These are phyloP conservation scores for Ophiostoma angusticollis DNA, from an alignment of 2,329 filamentous ascomycete species.

Conservation along the genomic window DNA sequence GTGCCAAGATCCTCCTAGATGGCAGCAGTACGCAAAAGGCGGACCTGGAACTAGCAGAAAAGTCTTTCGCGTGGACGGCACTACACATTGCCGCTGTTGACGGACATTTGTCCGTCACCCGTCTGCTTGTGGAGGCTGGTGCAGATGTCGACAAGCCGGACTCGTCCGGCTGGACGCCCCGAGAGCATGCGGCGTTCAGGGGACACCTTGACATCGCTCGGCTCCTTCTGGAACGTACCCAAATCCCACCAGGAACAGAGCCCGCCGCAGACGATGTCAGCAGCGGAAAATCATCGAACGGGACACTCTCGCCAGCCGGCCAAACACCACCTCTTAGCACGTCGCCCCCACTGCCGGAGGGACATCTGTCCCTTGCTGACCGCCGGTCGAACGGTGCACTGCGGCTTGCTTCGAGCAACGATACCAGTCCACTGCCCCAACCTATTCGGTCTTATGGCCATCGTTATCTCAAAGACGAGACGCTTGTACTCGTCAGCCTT, in stretches of 20 bases:
- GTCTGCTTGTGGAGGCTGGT: conserved; percentile 65
- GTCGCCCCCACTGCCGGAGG: conserved; percentile 35
- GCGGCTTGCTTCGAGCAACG: conserved; percentile 29
- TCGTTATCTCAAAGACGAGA: conserved; percentile 79
- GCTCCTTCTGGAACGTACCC: conserved; percentile 46
- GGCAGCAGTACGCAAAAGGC: conserved; percentile 56
- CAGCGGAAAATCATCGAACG: not conserved
- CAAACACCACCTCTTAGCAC: conserved; percentile 17
- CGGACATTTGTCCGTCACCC: conserved; percentile 61
- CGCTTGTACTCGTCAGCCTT: conserved; percentile 81
- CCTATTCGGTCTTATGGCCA: conserved; percentile 93
- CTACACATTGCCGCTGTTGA: conserved; percentile 87
- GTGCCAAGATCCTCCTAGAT: conserved; percentile 61
- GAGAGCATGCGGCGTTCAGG: conserved; percentile 81
- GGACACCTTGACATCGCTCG: conserved; percentile 75
- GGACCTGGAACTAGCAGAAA: conserved; percentile 52
- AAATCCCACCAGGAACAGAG: conserved; percentile 16
- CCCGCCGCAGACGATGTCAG: conserved; percentile 13
- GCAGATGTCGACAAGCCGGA: conserved; percentile 64
- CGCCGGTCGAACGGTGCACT: conserved; percentile 39
- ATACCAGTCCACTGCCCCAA: conserved; percentile 30
- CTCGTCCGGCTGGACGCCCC: conserved; percentile 85
- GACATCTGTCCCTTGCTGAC: conserved; percentile 46
- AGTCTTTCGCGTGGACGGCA: conserved; percentile 88
- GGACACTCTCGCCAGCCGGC: not conserved